These are phyloP conservation scores for Pterothamnion heteromorphum DNA, from an alignment of 31 red algal species.

Conservation along the genomic window DNA sequence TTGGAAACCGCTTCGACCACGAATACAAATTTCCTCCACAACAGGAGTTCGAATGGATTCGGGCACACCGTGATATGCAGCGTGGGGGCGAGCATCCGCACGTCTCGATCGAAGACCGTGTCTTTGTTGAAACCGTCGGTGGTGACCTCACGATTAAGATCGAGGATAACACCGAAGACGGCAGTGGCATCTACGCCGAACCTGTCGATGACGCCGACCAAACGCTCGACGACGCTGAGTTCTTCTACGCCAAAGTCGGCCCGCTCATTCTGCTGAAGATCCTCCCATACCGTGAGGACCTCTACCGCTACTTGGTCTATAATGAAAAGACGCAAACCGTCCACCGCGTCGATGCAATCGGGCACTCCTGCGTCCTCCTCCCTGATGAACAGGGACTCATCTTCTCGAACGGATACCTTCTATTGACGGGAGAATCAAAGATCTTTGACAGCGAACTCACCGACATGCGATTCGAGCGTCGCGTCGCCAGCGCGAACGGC, in stretches of 20 bases:
- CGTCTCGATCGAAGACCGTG: not conserved
- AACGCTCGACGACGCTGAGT: not conserved
- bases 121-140: not conserved
- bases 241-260: not conserved
- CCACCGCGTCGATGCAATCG: not conserved
- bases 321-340: not conserved
- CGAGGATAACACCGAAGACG: not conserved
- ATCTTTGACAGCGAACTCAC: not conserved
- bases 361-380: not conserved
- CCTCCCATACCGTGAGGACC: not conserved
- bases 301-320: not conserved
- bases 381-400: not conserved
- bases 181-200: not conserved
- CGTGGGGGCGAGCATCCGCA: not conserved
- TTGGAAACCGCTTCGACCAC: not conserved
- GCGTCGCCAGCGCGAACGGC: not conserved
- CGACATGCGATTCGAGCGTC: not conserved
- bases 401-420: not conserved
- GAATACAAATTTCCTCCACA: not conserved
- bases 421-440: not conserved
- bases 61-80: not conserved
- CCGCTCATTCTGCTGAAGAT: not conserved
- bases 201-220: not conserved
- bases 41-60: not conserved
- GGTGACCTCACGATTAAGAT: constrained; percentile 1